A percentile compares a stretch with the other conserved stretches of the same genome.
Conservation (phyloP, 768 basidiomycete species). For the Tulasnella calospora region DNA sequence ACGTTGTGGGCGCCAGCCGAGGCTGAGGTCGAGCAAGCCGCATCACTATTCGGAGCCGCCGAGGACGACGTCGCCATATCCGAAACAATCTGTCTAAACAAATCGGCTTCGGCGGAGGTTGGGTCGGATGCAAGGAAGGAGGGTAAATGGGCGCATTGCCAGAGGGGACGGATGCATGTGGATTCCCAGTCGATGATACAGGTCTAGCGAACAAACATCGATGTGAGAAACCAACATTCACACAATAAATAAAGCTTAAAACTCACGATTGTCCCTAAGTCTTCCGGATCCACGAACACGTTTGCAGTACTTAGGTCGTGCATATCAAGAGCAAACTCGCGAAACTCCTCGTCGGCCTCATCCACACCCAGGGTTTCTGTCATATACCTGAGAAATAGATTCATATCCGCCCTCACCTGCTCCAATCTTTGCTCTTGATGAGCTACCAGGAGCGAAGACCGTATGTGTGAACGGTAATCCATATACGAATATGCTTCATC, state of each 20-base stretch:
- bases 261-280: conserved; percentile 66
- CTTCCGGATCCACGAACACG: conserved; percentile 68
- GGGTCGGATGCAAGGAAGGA: conserved; percentile 64
- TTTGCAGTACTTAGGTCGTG: conserved; percentile 85
- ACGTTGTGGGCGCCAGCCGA: neutral
- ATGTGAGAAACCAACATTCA: conserved; percentile 7
- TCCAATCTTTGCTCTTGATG: conserved; percentile 63
- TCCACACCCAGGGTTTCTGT: conserved; percentile 23
- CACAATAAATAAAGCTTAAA: conserved; percentile 29
- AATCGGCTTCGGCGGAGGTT: conserved; percentile 17
- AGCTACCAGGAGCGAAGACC: conserved; percentile 70
- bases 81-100: conserved; percentile 21
- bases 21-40: neutral
- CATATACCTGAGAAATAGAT: conserved; percentile 64
- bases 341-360: conserved; percentile 39
- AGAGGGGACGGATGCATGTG: conserved; percentile 79
- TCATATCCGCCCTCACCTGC: conserved; percentile 63
- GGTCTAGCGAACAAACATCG: conserved; percentile 45
- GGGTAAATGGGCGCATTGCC: conserved; percentile 79
- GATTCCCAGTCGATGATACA: conserved; percentile 90
- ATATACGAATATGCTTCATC: conserved; percentile 46
- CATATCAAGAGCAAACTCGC: conserved; percentile 75
- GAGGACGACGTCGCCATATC: neutral
- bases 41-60: conserved; percentile 31
- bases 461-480: conserved; percentile 76